Evolutionary conservation across 805 yeast genomes (phyloP).

Genomic region (Saccharomycopsis vini): DNA sequence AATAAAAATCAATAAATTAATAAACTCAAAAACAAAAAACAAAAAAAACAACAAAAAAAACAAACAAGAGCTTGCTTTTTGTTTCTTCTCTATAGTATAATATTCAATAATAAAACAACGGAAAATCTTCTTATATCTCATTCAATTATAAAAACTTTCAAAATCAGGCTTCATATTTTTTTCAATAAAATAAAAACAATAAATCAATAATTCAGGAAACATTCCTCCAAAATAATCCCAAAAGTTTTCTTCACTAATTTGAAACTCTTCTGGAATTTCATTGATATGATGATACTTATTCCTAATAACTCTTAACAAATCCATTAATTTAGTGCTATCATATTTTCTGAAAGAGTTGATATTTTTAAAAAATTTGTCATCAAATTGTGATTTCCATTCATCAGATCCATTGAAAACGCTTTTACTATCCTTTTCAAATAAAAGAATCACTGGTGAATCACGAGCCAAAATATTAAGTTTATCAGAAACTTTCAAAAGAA

Average conservation of each 20-base stretch:
- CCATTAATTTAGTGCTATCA: slow-evolving; percentile 69
- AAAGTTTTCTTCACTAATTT: slow-evolving; percentile 66
- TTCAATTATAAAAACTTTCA: slow-evolving; percentile 26
- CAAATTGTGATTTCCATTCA: slow-evolving; percentile 86
- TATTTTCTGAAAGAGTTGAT: slow-evolving; percentile 89
- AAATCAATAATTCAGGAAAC: slow-evolving; percentile 76
- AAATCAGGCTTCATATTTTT: slow-evolving; percentile 51
- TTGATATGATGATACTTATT: slow-evolving; percentile 93
- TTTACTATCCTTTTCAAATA: slow-evolving; percentile 42
- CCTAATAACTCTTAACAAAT: slow-evolving; percentile 77
- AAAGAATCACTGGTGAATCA: slow-evolving; percentile 49
- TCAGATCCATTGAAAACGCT: slow-evolving; percentile 51
- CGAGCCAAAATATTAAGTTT: slow-evolving; percentile 78
- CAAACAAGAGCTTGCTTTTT: too few relatives aligned
- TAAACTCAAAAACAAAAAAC: too few relatives aligned
- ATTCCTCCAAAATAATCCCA: slow-evolving; percentile 62
- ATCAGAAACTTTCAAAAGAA: slow-evolving; percentile 80
- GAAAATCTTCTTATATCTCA: too few relatives aligned
- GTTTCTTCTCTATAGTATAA: too few relatives aligned
- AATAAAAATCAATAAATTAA: too few relatives aligned
- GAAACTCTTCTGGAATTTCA: slow-evolving; percentile 68
- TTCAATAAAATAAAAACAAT: slow-evolving; percentile 55
- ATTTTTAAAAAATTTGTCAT: slow-evolving; percentile 64
- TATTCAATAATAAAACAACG: too few relatives aligned
- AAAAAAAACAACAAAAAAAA: too few relatives aligned